A percentile compares a stretch with the other conserved stretches of the same genome.
phyloP scores from a whole-genome alignment of 2,329 filamentous ascomycete species.

The Aureobasidium sp. region DNA sequence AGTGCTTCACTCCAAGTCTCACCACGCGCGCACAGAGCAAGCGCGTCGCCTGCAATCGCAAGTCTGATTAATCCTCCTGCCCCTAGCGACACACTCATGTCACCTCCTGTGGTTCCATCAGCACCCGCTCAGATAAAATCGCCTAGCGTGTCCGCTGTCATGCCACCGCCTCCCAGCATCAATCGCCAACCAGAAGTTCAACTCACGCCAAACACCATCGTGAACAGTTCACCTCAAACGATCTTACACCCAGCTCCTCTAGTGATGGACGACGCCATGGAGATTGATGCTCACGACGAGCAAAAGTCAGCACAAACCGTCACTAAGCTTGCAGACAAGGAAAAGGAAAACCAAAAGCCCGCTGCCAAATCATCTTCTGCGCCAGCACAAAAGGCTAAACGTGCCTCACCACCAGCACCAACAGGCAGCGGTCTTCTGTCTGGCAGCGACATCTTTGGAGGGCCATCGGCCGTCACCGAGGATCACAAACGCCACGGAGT shows the following conservation, averaged over 20 bases:
- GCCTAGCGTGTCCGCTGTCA: background rate
- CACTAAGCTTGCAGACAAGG: conserved; percentile 9
- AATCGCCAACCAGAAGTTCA: conserved; percentile 2
- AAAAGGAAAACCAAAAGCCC: conserved; percentile 3
- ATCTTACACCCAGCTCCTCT: conserved; percentile 18
- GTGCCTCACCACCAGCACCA: conserved; percentile 46
- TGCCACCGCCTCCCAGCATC: background rate
- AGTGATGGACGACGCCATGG: conserved; percentile 24
- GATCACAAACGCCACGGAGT: conserved; percentile 42
- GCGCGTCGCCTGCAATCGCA: conserved; percentile 82
- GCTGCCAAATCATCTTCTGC: background rate
- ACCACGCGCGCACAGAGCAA: conserved; percentile 56
- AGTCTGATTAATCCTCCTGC: conserved; percentile 56
- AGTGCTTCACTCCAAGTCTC: conserved; percentile 29
- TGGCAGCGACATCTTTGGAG: conserved; percentile 52
- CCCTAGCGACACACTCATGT: conserved; percentile 22
- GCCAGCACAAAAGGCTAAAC: conserved; percentile 31
- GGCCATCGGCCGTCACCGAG: conserved; percentile 38
- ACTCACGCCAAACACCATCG: conserved; percentile 9
- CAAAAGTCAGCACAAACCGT: background rate
- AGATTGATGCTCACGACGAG: conserved; percentile 20
- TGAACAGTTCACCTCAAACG: conserved; percentile 13
- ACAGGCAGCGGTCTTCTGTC: conserved; percentile 56
- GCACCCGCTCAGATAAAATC: conserved; percentile 10
- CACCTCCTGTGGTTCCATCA: conserved; percentile 18